Evolutionary conservation across 1,139 yeast species (phyloP), one percentile per base, ranked within the genome.

Genomic region (Yamadazyma spencermartinsiae): DNA sequence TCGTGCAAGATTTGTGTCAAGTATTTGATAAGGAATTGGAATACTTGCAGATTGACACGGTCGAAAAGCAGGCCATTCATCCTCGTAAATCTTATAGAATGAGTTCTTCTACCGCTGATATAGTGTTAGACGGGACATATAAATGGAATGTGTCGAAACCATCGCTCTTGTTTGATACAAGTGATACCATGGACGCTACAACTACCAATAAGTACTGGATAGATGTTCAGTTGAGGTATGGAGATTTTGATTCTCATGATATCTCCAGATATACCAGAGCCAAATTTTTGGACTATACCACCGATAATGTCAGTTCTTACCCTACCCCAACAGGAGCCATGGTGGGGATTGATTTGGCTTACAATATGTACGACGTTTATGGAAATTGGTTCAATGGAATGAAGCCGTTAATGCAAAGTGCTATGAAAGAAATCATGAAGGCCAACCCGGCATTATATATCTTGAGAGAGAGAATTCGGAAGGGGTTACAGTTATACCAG

Each of bases 321-420:
- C 98, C 98, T 3, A 84, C 96, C 0, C 90, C 96, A 2, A 87
- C 96, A 0, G 99, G 99, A 46, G 74, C 87, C 4, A 79, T 92
- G 73, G 76, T 94, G 37, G 96, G 95, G 20, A 76, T 94, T 48
- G 99, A 94, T 62, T 71, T 94, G 51, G 96, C 98, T 0, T 94
- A 94, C 60, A 92, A 92, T 60, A 86, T 89, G 84, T 89, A 87
- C 56, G 97, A 89, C 60, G 92, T 95, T 0, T 94, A 88, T 61
- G 99, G 98, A 25, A 89, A 88, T 53, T 94, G 98, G 98, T 86
- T 92, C 66, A 92, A 95, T 3, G 98, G 98, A 1, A 67, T 92
- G 60, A 94, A 94, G 58, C 88, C 90, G 4, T 69, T 94, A 54
- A 72, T 92, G 68, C 95, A 86, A 55, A 88, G 84, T 55, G 95